Conservation (phyloP, 768 basidiomycete genomes). For the Suillus fuscotomentosus region DNA sequence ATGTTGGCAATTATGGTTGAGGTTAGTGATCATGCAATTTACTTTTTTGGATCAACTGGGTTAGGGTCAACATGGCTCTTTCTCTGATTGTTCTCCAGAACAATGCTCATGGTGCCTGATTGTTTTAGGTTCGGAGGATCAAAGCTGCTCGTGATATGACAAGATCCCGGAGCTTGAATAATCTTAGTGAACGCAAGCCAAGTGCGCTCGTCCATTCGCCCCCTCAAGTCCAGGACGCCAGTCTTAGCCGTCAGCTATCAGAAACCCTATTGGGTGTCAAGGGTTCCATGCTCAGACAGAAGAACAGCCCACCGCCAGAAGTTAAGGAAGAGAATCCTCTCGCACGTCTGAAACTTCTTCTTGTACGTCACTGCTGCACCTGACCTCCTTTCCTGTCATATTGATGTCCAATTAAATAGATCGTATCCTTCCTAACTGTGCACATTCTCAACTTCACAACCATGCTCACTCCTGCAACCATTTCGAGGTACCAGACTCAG, state of each 20-base stretch:
- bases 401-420: slow-evolving; percentile 37
- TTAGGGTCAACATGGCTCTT: slow-evolving; percentile 13
- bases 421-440: slow-evolving; percentile 86
- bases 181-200: slow-evolving; percentile 29
- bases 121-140: slow-evolving; percentile 64
- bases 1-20: slow-evolving; percentile 96
- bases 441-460: slow-evolving; percentile 93
- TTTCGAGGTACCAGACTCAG: slow-evolving; percentile 42
- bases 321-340: slow-evolving; percentile 75
- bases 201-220: slow-evolving; percentile 27
- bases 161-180: slow-evolving; percentile 32
- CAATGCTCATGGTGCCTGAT: slow-evolving; percentile 10
- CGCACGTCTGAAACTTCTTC: slow-evolving; percentile 81
- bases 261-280: slow-evolving; percentile 44
- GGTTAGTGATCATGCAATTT: slow-evolving; percentile 42
- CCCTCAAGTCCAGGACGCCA: slow-evolving; percentile 16
- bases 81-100: slow-evolving; percentile 4
- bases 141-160: slow-evolving; percentile 56
- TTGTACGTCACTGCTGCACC: slow-evolving; percentile 47
- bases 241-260: slow-evolving; percentile 26
- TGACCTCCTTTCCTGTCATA: slow-evolving; percentile 5
- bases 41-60: background rate
- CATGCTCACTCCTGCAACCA: slow-evolving; percentile 71
- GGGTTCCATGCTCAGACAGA: slow-evolving; percentile 44
- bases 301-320: slow-evolving; percentile 39